phyloP scores from a whole-genome alignment of 495 filamentous ascomycete species.

The Aspergillus avenaceus region DNA sequence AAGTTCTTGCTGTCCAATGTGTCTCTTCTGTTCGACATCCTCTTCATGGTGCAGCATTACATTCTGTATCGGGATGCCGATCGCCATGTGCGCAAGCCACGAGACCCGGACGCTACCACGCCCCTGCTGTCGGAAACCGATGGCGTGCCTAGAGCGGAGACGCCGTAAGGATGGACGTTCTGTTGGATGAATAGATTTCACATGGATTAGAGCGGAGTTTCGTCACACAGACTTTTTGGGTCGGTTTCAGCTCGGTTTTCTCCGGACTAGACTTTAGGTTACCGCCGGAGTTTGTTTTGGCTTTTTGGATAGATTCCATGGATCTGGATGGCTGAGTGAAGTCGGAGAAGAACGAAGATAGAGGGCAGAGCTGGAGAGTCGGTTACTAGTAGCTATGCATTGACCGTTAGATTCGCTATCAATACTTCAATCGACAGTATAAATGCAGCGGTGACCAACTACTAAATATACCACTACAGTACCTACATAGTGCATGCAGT shows the following conservation, averaged over 20 bases:
- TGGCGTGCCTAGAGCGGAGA: constrained; percentile 5
- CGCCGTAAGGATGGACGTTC: background rate
- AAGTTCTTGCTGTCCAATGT: constrained; percentile 84
- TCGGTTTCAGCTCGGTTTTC: background rate
- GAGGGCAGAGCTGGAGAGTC: too few species aligned
- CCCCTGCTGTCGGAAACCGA: constrained; percentile 25
- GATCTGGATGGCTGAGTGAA: too few species aligned
- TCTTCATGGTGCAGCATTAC: constrained; percentile 89
- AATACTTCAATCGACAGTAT: too few species aligned
- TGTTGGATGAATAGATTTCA: background rate
- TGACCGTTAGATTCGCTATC: too few species aligned
- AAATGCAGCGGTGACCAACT: too few species aligned
- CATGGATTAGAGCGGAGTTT: background rate
- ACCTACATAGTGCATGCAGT: too few species aligned
- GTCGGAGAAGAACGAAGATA: too few species aligned
- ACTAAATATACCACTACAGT: too few species aligned
- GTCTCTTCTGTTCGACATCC: constrained; percentile 75
- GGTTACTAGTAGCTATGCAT: too few species aligned
- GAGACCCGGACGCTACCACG: constrained; percentile 16
- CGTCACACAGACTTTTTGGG: background rate
- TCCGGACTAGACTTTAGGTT: too few species aligned
- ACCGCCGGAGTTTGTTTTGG: too few species aligned
- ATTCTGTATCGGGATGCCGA: constrained; percentile 55
- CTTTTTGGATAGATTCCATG: too few species aligned
- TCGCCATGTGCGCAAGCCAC: constrained; percentile 1